A percentile compares a stretch with the other conserved stretches of the same genome.
Conservation (phyloP, 768 basidiomycete species). For the Lyophyllum semitale region DNA sequence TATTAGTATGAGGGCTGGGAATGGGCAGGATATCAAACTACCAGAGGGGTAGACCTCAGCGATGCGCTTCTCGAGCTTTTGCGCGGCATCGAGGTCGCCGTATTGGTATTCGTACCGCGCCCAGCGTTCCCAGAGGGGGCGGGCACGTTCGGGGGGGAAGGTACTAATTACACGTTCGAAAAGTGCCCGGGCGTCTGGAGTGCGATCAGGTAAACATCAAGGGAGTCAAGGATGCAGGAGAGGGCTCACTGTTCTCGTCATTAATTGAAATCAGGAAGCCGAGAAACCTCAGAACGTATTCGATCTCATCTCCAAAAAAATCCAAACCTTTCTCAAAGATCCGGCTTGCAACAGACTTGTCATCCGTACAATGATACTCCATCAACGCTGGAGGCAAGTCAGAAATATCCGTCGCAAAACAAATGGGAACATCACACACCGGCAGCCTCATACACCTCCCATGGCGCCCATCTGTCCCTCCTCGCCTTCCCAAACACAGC, state of each 20-base stretch:
- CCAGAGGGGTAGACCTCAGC: conserved; percentile 86
- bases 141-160: conserved; percentile 76
- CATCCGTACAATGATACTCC: conserved; percentile 91
- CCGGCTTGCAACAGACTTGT: conserved; percentile 74
- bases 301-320: conserved; percentile 76
- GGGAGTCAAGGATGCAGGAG: neutral
- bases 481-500: conserved; percentile 81
- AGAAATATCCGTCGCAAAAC: neutral
- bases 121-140: conserved; percentile 95
- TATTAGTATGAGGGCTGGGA: neutral
- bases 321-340: conserved; percentile 96
- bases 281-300: conserved; percentile 87
- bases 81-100: conserved; percentile 85
- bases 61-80: conserved; percentile 89
- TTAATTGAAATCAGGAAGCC: conserved; percentile 93
- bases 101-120: conserved; percentile 93
- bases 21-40: conserved; percentile 34
- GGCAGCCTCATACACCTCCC: conserved; percentile 94
- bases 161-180: conserved; percentile 87
- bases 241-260: conserved; percentile 84
- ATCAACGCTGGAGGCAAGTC: conserved; percentile 66
- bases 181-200: conserved; percentile 87
- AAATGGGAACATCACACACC: conserved; percentile 47
- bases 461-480: conserved; percentile 72
- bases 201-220: conserved; percentile 2